Base-by-base conservation (phyloP, 371 early-diverging fungal species). In the Lichtheimia corymbifera region DNA sequence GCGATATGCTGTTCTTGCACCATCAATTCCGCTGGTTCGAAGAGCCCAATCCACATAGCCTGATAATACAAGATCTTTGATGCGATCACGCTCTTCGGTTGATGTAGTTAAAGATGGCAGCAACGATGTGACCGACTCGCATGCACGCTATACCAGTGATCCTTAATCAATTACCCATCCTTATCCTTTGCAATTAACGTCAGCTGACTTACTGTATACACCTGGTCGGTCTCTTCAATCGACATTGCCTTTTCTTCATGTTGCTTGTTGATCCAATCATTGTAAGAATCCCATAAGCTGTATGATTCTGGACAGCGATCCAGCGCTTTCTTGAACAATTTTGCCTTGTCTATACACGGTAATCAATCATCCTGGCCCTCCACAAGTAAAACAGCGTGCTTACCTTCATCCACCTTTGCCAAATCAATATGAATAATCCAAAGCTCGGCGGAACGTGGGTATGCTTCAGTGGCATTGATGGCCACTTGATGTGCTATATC, bases 31-130 rank as follows among this genome's bases (percentile, higher is more conserved):
- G 14, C 71, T 70, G 0, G 70, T 62, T 20, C 64, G 58, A 20
- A 73, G 63, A 24, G 78, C 60, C 83, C 81, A 84, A 40, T 66
- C 63, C n/a, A 84, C 65, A 70, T 81, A 83, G 45, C 77, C 70
- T 3, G 71, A 61, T 22, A 80, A 68, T 15, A 85, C 65, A 35
- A 80, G 56, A 28, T 74, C 71, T 52, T 83, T 83, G 65, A 80
- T 72, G 14, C 22, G 28, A 40, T 77, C 73, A 40, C 76, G 72
- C 11, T 86, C 86, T 14, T 65, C 72, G 12, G 75, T 64, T 17
- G 71, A 72, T 2, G 62, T 67, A 5, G 77, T 77, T 3, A 80
- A 65, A 50, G 83, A 80, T 11, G 83, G 84, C 40, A 84, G 56
- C 30, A 84, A 61, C 0, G 68, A 20, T 0, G 83, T 81, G 0